Base-by-base conservation (phyloP, 345 rosid species). In the Aquilaria sinensis region DNA sequence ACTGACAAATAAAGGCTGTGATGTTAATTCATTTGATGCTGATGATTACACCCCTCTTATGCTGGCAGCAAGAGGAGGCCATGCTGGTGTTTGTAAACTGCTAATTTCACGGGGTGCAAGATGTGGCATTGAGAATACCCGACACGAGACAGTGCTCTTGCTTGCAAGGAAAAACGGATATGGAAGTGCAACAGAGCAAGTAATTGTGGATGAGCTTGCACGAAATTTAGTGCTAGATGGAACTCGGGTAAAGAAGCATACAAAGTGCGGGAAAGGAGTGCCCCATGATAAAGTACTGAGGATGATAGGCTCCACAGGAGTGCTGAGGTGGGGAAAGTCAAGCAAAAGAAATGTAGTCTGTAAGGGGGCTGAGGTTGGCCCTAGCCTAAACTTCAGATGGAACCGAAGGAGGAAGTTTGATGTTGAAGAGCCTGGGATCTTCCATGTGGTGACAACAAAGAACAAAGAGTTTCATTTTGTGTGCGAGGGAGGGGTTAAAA, bases 391-490 rank as follows among this genome's bases (percentile, higher is more conserved):
- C 2, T 82, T 87, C 57, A 60, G 67, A 5, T 77, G 84, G 87
- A 84, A 87, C 63, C 78, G 93, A 30, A 31, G 81, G 66, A 74
- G 57, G 55, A 78, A 65, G 67, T 59, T 59, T 0, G 89, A 80
- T 11, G 69, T 57, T 1, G 83, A 80, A 59, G 75, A 65, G 7
- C 66, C 75, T 0, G 93, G 90, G 4, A 34, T 78, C 54, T 84
- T 87, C 63, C 80, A 75, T 58, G 81, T 84, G 4, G 50, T 78
- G 73, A 87, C 88, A 23, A 77, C 76, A 32, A 82, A 69, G 84
- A 80, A 80, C 74, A 84, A 75, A 72, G 87, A 86, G 73, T 57
- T 86, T 62, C 89, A 84, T 62, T 84, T 86, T 49, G 83, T 78
- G 1, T 83, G 89, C 11, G 71, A 77, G 10, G 89, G 85, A 11